Evolutionary conservation across 2,329 filamentous ascomycete species (phyloP), one percentile per base, ranked within the genome.

Genomic region (Blumeriella jaapii): DNA sequence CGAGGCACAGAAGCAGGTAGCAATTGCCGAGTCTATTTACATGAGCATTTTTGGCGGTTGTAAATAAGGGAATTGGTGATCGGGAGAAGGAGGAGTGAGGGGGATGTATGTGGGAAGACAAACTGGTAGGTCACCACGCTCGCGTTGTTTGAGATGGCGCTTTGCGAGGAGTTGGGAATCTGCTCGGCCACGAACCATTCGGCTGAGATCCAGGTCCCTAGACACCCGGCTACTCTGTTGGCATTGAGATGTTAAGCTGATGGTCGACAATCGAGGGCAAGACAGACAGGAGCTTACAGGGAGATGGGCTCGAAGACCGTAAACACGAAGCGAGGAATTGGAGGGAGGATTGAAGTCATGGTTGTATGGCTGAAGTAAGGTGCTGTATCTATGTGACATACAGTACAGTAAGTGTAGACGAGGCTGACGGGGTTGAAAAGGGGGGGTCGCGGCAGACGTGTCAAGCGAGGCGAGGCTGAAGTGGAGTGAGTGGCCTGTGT

Each of bases 21-120:
- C 75, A 55, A 48, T 85, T 85, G 28, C 76, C 78, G 11, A 85
- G 64, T 58, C 47, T 85, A 77, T 47, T n/a, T n/a, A n/a, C n/a
- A 71, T 65, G 8, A 16, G 8, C 8, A 16, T 26, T 28, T 19
- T 18, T n/a, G 15, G 16, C n/a, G 9, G 9, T 11, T 10, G 4
- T 36, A n/a, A 18, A 4, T 5, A 8, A 20, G 7, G 11, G 3
- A 9, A 26, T 12, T 14, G 8, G 27, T 13, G 11, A 15, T 8
- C n/a, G 28, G 17, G 15, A 12, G 11, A 14, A 13, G 3, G 15
- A 3, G 12, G 31, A 16, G 7, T 22, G 14, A 25, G 25, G 23
- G 14, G 28, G 29, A 19, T 4, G 15, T 8, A 27, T 13, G 7
- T 27, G 25, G 3, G 25, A n/a, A n/a, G n/a, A n/a, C 45, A 41